Conservation (phyloP, 495 filamentous ascomycete species). For the Penicillium coffeae region DNA sequence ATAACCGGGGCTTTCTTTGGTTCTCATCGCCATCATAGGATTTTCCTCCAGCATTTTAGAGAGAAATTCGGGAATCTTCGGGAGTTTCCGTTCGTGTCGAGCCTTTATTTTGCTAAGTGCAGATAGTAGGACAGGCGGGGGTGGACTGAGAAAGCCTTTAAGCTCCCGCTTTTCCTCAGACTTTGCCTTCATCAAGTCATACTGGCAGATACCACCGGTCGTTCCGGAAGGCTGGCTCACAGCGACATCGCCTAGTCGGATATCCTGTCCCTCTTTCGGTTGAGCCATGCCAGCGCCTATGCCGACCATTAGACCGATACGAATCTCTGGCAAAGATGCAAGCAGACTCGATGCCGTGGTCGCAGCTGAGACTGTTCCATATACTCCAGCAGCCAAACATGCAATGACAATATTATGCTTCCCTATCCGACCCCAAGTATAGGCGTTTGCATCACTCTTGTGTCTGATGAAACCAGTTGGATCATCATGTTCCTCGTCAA, state of each 20-base stretch:
- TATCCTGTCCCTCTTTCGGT: constrained; percentile 14
- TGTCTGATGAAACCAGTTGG: constrained; percentile 1
- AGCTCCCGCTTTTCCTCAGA: background rate
- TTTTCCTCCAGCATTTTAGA: constrained; percentile 15
- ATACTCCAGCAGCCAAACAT: background rate
- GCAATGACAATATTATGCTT: constrained; percentile 29
- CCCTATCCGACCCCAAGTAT: constrained; percentile 29
- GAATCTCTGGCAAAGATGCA: constrained; percentile 11
- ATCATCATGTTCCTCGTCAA: background rate
- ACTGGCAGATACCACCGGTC: constrained; percentile 13
- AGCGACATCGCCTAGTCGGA: constrained; percentile 18
- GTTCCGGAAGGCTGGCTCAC: constrained; percentile 14
- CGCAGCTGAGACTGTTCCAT: constrained; percentile 1
- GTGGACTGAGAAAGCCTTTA: background rate
- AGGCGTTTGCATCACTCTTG: background rate
- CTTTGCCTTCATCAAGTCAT: constrained; percentile 17
- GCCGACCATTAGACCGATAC: constrained; percentile 22
- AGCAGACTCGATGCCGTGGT: constrained; percentile 28
- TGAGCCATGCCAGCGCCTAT: constrained; percentile 23
- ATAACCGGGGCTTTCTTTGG: background rate
- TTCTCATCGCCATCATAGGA: background rate
- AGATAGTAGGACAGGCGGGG: background rate
- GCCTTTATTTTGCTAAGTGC: background rate
- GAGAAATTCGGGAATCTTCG: constrained; percentile 18
- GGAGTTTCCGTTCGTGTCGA: constrained; percentile 1